Conservation (phyloP, 352 stramenopile genomes). For the Pythium aquatile region DNA sequence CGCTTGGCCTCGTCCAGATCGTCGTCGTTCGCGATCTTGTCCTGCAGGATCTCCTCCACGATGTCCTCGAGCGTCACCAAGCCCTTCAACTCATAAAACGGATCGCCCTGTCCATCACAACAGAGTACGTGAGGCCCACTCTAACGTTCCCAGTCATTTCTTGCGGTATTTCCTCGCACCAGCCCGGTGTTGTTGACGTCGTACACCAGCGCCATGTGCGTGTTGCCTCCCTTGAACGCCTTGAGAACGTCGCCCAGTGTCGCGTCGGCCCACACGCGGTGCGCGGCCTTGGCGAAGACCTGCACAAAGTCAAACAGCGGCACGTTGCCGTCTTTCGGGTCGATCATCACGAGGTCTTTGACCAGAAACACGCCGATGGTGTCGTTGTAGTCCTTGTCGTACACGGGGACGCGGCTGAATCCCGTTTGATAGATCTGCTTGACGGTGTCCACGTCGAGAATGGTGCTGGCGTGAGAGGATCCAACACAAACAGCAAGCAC, state of each 20-base stretch:
- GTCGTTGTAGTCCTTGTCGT: conserved; percentile 94
- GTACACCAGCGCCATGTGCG: conserved; percentile 70
- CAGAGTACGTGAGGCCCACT: background rate
- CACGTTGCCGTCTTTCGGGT: conserved; percentile 59
- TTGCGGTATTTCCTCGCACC: conserved; percentile 23
- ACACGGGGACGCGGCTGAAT: conserved; percentile 95
- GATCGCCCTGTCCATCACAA: conserved; percentile 64
- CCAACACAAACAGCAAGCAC: conserved; percentile 10
- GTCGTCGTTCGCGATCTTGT: conserved; percentile 96
- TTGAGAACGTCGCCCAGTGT: conserved; percentile 65
- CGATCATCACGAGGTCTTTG: conserved; percentile 91
- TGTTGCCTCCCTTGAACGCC: conserved; percentile 75
- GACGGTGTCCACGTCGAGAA: conserved; percentile 53
- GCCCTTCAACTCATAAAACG: conserved; percentile 95
- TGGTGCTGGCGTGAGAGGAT: conserved; percentile 39
- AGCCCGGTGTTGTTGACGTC: conserved; percentile 79
- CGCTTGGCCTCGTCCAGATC: conserved; percentile 57
- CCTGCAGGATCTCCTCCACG: conserved; percentile 96
- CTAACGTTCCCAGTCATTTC: too few species aligned
- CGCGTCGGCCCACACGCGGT: conserved; percentile 69
- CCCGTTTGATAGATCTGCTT: conserved; percentile 87
- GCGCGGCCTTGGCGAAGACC: conserved; percentile 68
- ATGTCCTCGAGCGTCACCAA: conserved; percentile 99
- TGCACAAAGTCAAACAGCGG: conserved; percentile 91
- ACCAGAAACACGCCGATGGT: conserved; percentile 95